Evolutionary conservation across 768 basidiomycete genomes (phyloP), one percentile per base, ranked within the genome.

Genomic region (Hericium rajendrae): DNA sequence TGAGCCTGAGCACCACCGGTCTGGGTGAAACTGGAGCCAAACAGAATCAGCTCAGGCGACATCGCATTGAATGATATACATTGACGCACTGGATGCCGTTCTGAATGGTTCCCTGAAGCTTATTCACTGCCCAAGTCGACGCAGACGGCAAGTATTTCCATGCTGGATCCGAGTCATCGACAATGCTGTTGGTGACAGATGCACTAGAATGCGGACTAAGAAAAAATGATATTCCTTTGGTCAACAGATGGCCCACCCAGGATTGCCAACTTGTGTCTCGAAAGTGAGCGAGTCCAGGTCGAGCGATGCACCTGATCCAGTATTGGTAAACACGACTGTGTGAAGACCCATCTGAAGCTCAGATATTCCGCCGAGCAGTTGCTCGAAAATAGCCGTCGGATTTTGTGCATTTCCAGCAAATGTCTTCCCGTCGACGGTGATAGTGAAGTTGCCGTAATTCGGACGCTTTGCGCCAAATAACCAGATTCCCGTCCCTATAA

Each of bases 241-340:
- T 43, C 9, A 48, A 22, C 22, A 56, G 58, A 37, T 52, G 43
- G 69, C 70, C 61, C 65, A 78, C 77, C 72, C 69, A 46, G 71
- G 48, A 58, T 66, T 46, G 9, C 73, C 76, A 38, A 77, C 62
- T 54, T 68, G 71, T 5, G 72, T 72, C 54, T 74, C 69, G 51
- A 81, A 71, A 37, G 76, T 67, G n/a, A 80, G 60, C 38, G 64
- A 70, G 62, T 83, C 83, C 57, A 83, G 72, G 62, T 83, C 82
- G 51, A 83, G 71, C 1, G 71, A 64, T n/a, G 62, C 32, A 2
- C 60, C 66, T 3, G 68, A 70, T 11, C 74, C 77, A 0, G 72
- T 74, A 61, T 74, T 78, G 18, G 75, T 78, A 22, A 83, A 60
- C 40, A 76, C 68, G 9, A 73, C 78, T 2, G 72, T 77, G 65